A percentile compares a stretch with the other conserved stretches of the same genome.
Evolutionary conservation across 225 moss, liverwort and hornwort genomes (phyloP).

Genomic region (Ulota crispa): DNA sequence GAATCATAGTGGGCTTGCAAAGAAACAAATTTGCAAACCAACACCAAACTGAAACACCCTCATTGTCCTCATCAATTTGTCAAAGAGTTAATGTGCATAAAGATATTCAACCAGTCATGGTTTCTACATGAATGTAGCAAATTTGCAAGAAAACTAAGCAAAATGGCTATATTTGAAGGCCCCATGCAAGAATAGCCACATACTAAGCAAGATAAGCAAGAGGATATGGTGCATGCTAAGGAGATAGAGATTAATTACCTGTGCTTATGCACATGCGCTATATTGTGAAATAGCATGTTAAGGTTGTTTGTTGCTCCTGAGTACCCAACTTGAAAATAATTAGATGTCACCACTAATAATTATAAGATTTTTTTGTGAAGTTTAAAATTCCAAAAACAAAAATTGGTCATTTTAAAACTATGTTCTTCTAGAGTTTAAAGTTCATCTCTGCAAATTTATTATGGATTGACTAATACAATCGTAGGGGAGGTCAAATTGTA

Average conservation of each 20-base stretch:
- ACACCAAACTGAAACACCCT: conserved; percentile 12
- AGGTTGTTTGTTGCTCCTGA: conserved; percentile 64
- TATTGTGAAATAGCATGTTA: conserved; percentile 58
- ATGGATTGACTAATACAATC: no score
- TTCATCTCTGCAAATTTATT: no score
- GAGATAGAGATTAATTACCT: conserved; percentile 61
- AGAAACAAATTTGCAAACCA: conserved; percentile 61
- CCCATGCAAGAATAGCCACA: conserved; percentile 76
- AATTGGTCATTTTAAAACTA: not conserved
- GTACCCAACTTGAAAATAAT: conserved; percentile 10
- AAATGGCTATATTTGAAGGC: conserved; percentile 68
- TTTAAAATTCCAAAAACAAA: not conserved
- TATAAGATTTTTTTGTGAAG: not conserved
- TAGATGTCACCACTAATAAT: conserved; percentile 15
- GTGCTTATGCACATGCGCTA: conserved; percentile 75
- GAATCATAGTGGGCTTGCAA: conserved; percentile 75
- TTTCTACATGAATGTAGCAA: not conserved
- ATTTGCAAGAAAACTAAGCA: conserved; percentile 23
- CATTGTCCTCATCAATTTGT: conserved; percentile 8
- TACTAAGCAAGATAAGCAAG: conserved; percentile 54
- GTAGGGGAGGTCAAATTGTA: not conserved
- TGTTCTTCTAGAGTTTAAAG: no score
- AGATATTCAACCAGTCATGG: not conserved
- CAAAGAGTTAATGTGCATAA: not conserved
- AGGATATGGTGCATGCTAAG: conserved; percentile 53